Evolutionary conservation across 2,329 filamentous ascomycete species (phyloP).

Genomic region (Aspergillus pseudoterreus): DNA sequence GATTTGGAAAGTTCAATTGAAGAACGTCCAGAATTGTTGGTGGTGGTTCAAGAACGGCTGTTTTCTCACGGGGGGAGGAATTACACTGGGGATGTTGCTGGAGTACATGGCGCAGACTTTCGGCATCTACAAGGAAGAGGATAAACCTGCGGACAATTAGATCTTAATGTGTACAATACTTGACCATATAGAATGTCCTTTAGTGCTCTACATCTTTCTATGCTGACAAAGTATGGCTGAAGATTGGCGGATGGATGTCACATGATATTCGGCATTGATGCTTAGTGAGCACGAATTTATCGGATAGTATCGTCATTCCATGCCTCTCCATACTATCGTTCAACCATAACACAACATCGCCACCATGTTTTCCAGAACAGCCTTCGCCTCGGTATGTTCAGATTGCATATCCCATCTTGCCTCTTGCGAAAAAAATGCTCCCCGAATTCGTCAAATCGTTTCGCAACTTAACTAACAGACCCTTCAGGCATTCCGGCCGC

Average conservation of each 20-base stretch:
- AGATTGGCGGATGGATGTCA: background rate
- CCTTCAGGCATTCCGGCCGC: conserved; percentile 28
- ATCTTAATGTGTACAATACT: no score
- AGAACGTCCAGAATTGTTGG: conserved; percentile 58
- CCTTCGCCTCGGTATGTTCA: conserved; percentile 1
- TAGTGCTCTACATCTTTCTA: no score
- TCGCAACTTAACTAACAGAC: background rate
- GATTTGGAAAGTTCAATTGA: conserved; percentile 57
- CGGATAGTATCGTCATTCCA: background rate
- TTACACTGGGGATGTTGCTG: conserved; percentile 52
- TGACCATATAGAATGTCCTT: no score
- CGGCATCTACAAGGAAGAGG: conserved; percentile 21
- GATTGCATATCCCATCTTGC: background rate
- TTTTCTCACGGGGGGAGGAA: conserved; percentile 59
- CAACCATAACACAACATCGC: background rate
- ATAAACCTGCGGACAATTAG: background rate
- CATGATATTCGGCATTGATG: background rate
- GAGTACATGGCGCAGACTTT: conserved; percentile 47
- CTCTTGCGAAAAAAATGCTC: background rate
- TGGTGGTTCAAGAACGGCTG: conserved; percentile 63
- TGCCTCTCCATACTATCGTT: background rate
- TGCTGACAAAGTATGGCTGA: background rate
- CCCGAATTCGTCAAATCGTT: background rate
- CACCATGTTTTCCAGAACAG: conserved; percentile 28
- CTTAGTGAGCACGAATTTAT: background rate